A percentile compares a stretch with the other conserved stretches of the same genome.
phyloP scores from a whole-genome alignment of 768 basidiomycete genomes.

The Tricholoma saponaceum region DNA sequence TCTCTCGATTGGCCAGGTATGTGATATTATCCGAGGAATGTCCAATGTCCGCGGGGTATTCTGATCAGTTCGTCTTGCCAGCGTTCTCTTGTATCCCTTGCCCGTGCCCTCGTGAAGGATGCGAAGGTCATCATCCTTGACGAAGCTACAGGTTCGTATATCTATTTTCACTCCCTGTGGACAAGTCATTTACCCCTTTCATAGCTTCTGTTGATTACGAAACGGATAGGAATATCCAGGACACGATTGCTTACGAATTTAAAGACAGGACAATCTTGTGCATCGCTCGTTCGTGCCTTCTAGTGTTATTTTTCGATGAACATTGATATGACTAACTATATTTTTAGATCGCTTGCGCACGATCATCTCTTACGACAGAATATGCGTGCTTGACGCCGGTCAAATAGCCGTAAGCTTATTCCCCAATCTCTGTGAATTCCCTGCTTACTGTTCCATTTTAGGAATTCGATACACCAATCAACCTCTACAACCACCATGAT shows the following conservation, averaged over 20 bases:
- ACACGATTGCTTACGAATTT: slow-evolving; percentile 85
- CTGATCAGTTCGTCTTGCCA: slow-evolving; percentile 21
- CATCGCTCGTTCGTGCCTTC: slow-evolving; percentile 66
- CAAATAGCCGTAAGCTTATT: slow-evolving; percentile 54
- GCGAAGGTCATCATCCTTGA: slow-evolving; percentile 83
- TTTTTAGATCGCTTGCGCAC: slow-evolving; percentile 74
- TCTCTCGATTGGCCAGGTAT: slow-evolving; percentile 68
- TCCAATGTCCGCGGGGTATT: neutral
- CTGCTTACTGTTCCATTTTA: slow-evolving; percentile 16
- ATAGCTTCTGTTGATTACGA: slow-evolving; percentile 84
- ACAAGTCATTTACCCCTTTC: slow-evolving; percentile 2
- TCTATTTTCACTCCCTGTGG: neutral
- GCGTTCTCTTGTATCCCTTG: slow-evolving; percentile 82
- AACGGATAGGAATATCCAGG: slow-evolving; percentile 88
- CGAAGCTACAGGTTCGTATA: slow-evolving; percentile 68
- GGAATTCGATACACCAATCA: slow-evolving; percentile 81
- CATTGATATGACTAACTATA: neutral
- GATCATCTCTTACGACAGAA: slow-evolving; percentile 84
- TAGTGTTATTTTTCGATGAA: neutral
- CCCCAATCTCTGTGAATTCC: neutral
- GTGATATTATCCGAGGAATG: neutral
- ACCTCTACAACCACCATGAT: slow-evolving; percentile 49
- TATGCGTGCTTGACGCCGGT: slow-evolving; percentile 84
- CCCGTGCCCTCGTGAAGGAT: slow-evolving; percentile 85
- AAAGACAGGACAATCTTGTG: slow-evolving; percentile 80